These are phyloP conservation scores for Alternaria postmessia DNA, from an alignment of 2,329 filamentous ascomycete genomes.

Conservation along the genomic window DNA sequence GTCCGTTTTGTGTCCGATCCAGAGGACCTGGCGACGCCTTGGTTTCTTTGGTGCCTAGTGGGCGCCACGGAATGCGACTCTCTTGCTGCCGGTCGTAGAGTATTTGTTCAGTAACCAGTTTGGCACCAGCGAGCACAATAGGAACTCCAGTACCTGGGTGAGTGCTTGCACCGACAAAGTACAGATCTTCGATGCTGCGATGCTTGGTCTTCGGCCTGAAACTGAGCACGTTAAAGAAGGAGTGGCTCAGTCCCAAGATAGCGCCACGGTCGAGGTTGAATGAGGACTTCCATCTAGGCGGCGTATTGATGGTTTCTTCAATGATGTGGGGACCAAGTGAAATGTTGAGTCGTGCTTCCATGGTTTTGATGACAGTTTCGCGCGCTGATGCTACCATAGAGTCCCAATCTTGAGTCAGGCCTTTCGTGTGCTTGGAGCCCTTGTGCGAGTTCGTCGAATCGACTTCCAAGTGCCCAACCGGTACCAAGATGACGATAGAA, in stretches of 20 bases:
- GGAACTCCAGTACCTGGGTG: conserved; percentile 81
- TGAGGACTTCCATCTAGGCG: conserved; percentile 67
- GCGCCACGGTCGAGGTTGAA: conserved; percentile 81
- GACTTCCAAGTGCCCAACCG: conserved; percentile 71
- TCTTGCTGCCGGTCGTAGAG: conserved; percentile 46
- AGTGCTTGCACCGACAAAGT: conserved; percentile 78
- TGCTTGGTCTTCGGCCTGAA: conserved; percentile 70
- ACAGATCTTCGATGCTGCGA: conserved; percentile 60
- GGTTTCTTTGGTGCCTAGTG: conserved; percentile 4
- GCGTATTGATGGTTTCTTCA: conserved; percentile 72
- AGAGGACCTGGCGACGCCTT: conserved; percentile 14
- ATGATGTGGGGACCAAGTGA: conserved; percentile 60
- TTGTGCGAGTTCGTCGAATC: conserved; percentile 50
- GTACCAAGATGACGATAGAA: conserved; percentile 73
- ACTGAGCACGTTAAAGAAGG: conserved; percentile 75
- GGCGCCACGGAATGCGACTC: conserved; percentile 52
- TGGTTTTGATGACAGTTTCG: conserved; percentile 66
- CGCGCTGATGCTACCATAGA: conserved; percentile 67
- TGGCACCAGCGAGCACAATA: conserved; percentile 74
- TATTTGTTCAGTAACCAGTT: conserved; percentile 66
- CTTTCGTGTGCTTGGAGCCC: conserved; percentile 51
- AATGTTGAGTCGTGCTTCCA: conserved; percentile 67
- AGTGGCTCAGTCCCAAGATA: conserved; percentile 75
- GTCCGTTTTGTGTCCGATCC: conserved; percentile 26
- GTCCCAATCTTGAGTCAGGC: conserved; percentile 66